Base-by-base conservation (phyloP, 768 basidiomycete genomes). In the Xerocomellus amylosporus region DNA sequence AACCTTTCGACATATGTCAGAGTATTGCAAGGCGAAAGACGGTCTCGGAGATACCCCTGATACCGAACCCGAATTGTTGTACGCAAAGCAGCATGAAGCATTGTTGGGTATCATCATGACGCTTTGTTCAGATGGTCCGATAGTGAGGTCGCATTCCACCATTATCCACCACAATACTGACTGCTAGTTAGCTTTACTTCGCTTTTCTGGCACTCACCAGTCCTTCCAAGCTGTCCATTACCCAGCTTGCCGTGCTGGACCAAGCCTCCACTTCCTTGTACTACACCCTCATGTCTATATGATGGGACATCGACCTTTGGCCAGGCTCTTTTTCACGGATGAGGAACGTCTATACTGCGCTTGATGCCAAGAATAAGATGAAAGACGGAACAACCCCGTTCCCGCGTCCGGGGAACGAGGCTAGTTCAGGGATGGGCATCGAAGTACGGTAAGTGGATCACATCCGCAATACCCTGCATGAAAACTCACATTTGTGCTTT, bases 211-310 rank as follows among this genome's bases (percentile, higher is more conserved):
- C 69, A 12, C 49, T 73, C 30, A 40, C 64, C 14, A 34, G 20
- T 28, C 72, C 72, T 12, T 59, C 62, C 5, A 62, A 52, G 13
- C 36, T 71, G 15, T 68, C 71, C 17, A 53, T 73, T 37, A 52
- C 64, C 17, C 66, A 71, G 41, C 61, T 73, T 8, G 72, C 71
- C 19, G 51, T 71, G 17, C 58, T 73, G 0, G 58, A 66, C 40
- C 64, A 71, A 49, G 61, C 64, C 2, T 58, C 70, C 1, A 10
- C 50, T 9, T 63, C 59, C 9, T 50, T 73, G 38, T 60, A 63
- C 6, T 47, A 43, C 37, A 64, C 71, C 1, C 62, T 73, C 30
- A 17, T 31, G n/a, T 30, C 33, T 15, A 51, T 71, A 9, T 53
- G 48, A 1, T 52, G 37, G 15, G 37, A 34, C 13, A 10, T 60